These are phyloP conservation scores for Trichoderma lentiforme DNA, from an alignment of 2,329 filamentous ascomycete genomes.

Conservation along the genomic window DNA sequence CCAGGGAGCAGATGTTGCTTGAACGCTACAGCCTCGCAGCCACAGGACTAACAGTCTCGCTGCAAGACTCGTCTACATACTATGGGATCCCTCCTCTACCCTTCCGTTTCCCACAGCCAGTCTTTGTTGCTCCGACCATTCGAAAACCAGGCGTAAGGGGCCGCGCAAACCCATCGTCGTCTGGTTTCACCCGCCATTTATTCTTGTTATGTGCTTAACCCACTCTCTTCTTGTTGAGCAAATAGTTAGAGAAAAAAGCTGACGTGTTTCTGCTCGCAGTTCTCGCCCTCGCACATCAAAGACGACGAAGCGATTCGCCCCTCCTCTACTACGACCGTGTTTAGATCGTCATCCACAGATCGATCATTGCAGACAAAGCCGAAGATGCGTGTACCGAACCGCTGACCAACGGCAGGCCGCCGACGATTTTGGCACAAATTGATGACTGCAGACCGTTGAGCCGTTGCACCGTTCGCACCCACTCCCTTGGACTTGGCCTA, in stretches of 20 bases:
- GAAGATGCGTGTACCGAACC: background rate
- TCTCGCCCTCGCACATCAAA: background rate
- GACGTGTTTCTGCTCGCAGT: background rate
- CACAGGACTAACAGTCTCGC: background rate
- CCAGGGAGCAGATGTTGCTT: background rate
- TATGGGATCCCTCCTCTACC: background rate
- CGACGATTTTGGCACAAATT: background rate
- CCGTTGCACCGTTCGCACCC: background rate
- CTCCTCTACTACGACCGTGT: background rate
- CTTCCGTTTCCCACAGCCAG: background rate
- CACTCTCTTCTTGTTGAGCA: background rate
- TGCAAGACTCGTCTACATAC: background rate
- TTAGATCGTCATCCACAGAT: background rate
- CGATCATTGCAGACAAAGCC: background rate
- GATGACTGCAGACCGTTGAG: background rate
- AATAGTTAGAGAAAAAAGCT: background rate
- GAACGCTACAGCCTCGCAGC: background rate
- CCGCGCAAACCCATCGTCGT: background rate
- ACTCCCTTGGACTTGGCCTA: background rate
- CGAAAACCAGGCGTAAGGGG: background rate
- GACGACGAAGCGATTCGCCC: background rate
- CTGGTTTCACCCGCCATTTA: background rate
- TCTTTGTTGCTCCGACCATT: background rate
- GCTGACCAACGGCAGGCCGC: too few species aligned
- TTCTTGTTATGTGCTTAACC: background rate